Conservation (phyloP, 352 stramenopile species). For the Phytophthora idaei region DNA sequence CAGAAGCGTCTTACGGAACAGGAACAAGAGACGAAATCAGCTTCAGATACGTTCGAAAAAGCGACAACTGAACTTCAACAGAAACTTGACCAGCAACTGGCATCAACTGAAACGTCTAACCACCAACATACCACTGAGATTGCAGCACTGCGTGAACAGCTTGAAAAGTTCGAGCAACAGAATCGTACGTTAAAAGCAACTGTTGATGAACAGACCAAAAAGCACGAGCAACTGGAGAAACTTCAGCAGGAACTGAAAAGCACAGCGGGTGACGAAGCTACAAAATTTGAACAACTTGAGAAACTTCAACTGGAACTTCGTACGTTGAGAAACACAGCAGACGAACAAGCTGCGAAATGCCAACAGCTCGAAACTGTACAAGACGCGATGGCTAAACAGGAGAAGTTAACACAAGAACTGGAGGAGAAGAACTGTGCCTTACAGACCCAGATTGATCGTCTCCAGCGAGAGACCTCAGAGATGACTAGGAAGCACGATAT, state of each 20-base stretch:
- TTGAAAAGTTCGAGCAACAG: constrained; percentile 28
- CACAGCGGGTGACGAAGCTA: constrained; percentile 11
- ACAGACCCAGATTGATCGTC: constrained; percentile 16
- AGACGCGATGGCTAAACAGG: constrained; percentile 20
- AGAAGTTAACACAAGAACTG: constrained; percentile 20
- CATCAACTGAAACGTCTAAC: constrained; percentile 10
- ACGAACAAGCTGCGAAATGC: constrained; percentile 19
- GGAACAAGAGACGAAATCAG: constrained; percentile 18
- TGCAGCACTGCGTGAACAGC: constrained; percentile 21
- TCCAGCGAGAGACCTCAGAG: constrained; percentile 9
- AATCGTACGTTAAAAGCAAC: constrained; percentile 19
- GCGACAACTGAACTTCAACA: constrained; percentile 13
- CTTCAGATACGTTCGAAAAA: constrained; percentile 15
- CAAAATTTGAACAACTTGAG: constrained; percentile 19
- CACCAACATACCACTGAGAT: constrained; percentile 16
- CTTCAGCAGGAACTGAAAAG: constrained; percentile 28
- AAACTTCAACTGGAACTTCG: constrained; percentile 31
- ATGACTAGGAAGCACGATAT: constrained; percentile 10
- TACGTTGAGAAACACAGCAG: constrained; percentile 13
- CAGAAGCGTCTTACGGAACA: constrained; percentile 26
- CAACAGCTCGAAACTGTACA: constrained; percentile 19
- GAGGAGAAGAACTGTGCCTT: constrained; percentile 25
- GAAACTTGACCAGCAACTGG: constrained; percentile 16
- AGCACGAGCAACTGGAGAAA: constrained; percentile 27
- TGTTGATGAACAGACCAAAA: constrained; percentile 17